Conservation (phyloP, 2,329 filamentous ascomycete genomes). For the Aspergillus uvarum region DNA sequence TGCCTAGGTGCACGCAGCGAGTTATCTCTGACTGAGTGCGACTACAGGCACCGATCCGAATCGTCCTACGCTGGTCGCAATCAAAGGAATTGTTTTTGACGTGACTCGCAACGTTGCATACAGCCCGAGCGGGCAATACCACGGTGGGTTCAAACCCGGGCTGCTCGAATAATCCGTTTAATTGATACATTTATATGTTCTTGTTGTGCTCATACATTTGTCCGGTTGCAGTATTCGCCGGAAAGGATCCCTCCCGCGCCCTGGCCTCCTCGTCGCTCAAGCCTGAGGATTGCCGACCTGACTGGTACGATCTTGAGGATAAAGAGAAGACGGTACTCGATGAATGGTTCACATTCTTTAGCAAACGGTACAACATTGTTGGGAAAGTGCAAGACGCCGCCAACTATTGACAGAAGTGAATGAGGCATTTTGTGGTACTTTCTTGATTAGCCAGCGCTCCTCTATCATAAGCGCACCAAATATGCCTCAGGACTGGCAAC, state of each 20-base stretch:
- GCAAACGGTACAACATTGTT: slow-evolving; percentile 87
- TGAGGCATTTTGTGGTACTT: neutral
- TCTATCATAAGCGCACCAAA: slow-evolving; percentile 7
- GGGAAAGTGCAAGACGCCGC: slow-evolving; percentile 45
- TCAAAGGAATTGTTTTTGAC: slow-evolving; percentile 91
- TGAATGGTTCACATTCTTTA: slow-evolving; percentile 96
- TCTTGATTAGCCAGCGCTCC: neutral
- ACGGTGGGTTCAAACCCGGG: slow-evolving; percentile 59
- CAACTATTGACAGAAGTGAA: slow-evolving; percentile 29
- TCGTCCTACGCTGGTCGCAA: slow-evolving; percentile 60
- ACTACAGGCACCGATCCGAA: slow-evolving; percentile 39
- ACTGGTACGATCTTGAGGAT: slow-evolving; percentile 80
- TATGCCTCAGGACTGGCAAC: neutral
- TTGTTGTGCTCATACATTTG: neutral
- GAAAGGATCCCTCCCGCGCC: slow-evolving; percentile 92
- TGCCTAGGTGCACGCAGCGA: neutral
- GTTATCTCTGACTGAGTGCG: neutral
- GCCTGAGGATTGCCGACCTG: slow-evolving; percentile 73
- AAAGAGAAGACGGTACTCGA: slow-evolving; percentile 81
- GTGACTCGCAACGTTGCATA: slow-evolving; percentile 89
- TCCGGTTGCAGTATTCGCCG: slow-evolving; percentile 74
- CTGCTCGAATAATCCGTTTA: neutral
- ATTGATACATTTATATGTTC: neutral
- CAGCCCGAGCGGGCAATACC: slow-evolving; percentile 76
- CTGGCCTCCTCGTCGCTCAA: slow-evolving; percentile 85